A percentile compares a stretch with the other conserved stretches of the same genome.
phyloP scores from a whole-genome alignment of 768 basidiomycete species.

The Pleurotus tuoliensis region DNA sequence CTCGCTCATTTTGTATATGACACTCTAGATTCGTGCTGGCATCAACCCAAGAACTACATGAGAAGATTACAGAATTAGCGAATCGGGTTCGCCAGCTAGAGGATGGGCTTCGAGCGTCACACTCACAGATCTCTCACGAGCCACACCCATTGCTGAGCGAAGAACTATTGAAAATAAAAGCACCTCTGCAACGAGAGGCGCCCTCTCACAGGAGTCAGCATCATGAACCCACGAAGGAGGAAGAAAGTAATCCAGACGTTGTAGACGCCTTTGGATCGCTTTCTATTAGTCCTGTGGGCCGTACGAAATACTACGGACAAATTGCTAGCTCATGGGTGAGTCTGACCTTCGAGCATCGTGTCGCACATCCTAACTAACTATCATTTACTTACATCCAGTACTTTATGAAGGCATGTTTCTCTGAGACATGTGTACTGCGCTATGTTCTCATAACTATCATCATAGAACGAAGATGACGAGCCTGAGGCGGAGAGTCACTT shows the following conservation, averaged over 20 bases:
- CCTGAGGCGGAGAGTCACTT: constrained; percentile 48
- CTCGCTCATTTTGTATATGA: not conserved
- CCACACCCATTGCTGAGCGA: constrained; percentile 66
- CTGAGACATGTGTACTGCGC: not conserved
- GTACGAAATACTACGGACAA: constrained; percentile 73
- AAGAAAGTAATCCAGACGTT: constrained; percentile 61
- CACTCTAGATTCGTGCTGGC: constrained; percentile 66
- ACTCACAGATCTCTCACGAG: constrained; percentile 54
- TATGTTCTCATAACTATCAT: constrained; percentile 8
- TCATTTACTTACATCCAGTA: constrained; percentile 37
- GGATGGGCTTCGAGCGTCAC: constrained; percentile 60
- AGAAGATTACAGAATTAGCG: constrained; percentile 74
- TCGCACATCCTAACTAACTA: constrained; percentile 12
- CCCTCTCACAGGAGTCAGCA: constrained; percentile 34
- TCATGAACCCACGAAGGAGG: constrained; percentile 47
- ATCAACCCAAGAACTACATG: constrained; percentile 76
- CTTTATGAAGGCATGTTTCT: constrained; percentile 59
- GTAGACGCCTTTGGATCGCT: constrained; percentile 79
- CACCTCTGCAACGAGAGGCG: constrained; percentile 69
- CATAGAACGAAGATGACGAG: constrained; percentile 58
- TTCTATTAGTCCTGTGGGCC: constrained; percentile 68
- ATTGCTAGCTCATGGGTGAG: constrained; percentile 76
- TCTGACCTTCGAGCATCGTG: constrained; percentile 11
- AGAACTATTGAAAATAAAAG: constrained; percentile 72
- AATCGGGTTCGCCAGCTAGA: constrained; percentile 75